phyloP scores from a whole-genome alignment of 2,329 filamentous ascomycete species.

The Ploettnerulaceae sp. region DNA sequence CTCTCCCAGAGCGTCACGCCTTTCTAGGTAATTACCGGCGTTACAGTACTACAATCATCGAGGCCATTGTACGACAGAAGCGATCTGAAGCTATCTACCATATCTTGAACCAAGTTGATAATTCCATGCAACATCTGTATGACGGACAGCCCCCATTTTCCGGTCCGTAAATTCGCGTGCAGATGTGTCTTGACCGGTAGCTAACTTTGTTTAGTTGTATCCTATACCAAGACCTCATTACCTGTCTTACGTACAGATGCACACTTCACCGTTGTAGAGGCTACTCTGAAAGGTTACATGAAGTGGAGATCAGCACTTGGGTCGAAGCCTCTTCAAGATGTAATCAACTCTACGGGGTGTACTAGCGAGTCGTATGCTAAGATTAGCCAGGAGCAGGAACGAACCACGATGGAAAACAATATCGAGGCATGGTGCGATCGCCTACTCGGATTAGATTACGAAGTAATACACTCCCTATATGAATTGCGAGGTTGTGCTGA shows the following conservation, averaged over 20 bases:
- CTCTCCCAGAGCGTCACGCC: constrained; percentile 85
- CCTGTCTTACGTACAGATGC: constrained; percentile 79
- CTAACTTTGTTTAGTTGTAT: constrained; percentile 40
- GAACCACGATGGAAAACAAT: constrained; percentile 54
- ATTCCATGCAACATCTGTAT: constrained; percentile 70
- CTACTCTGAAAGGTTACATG: constrained; percentile 80
- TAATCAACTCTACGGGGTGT: constrained; percentile 7
- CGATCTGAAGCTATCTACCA: constrained; percentile 82
- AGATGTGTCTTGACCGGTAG: background rate
- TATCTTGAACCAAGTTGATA: constrained; percentile 75
- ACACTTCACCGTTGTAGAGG: constrained; percentile 84
- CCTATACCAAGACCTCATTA: constrained; percentile 64
- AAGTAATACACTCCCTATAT: constrained; percentile 35
- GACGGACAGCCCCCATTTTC: constrained; percentile 63
- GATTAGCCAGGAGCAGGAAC: constrained; percentile 41
- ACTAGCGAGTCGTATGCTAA: constrained; percentile 13
- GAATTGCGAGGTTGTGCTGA: constrained; percentile 33
- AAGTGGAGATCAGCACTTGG: constrained; percentile 63
- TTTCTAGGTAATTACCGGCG: constrained; percentile 94
- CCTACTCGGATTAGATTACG: constrained; percentile 65
- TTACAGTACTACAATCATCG: constrained; percentile 83
- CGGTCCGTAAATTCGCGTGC: constrained; percentile 43
- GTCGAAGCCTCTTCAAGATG: constrained; percentile 43
- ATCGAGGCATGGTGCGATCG: constrained; percentile 69
- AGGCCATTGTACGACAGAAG: constrained; percentile 76